Conservation (phyloP, 306 rosid genomes). For the Canavalia gladiata region DNA sequence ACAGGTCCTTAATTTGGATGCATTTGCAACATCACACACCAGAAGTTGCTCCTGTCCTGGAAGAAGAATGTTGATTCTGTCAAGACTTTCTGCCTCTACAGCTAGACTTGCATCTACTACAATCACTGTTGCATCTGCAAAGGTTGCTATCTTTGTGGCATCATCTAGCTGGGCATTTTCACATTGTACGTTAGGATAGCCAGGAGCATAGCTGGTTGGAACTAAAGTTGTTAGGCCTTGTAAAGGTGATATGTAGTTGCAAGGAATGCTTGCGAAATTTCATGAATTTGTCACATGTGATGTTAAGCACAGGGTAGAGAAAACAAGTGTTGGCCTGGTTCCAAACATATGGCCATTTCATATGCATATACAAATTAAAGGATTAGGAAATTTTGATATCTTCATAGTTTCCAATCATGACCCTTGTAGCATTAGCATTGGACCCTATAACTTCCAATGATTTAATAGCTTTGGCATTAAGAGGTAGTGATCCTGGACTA, state of each 20-base stretch:
- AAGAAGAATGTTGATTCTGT: conserved; percentile 76
- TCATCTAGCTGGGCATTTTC: conserved; percentile 68
- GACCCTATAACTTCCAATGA: conserved; percentile 97
- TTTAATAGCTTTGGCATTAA: conserved; percentile 70
- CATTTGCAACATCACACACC: conserved; percentile 80
- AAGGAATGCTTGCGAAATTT: conserved; percentile 79
- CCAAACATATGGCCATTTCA: neutral
- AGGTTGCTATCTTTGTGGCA: conserved; percentile 74
- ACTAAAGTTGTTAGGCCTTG: conserved; percentile 83
- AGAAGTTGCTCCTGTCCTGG: conserved; percentile 88
- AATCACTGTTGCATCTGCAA: conserved; percentile 89
- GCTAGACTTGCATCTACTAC: conserved; percentile 82
- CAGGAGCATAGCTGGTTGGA: conserved; percentile 72
- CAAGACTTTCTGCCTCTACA: conserved; percentile 87
- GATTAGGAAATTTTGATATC: conserved; percentile 58
- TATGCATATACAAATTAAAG: neutral
- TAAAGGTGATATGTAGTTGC: conserved; percentile 81
- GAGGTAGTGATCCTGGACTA: conserved; percentile 54
- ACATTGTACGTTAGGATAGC: conserved; percentile 79
- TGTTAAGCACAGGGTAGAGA: conserved; percentile 3
- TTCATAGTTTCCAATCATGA: conserved; percentile 96
- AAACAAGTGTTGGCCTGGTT: conserved; percentile 16
- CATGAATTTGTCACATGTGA: conserved; percentile 26
- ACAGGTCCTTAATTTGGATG: conserved; percentile 79
- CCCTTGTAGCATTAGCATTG: conserved; percentile 86